Percentiles rank a stretch among this genome's conserved stretches.
These are phyloP conservation scores for Fusarium domesticum DNA, from an alignment of 2,329 filamentous ascomycete species.

Conservation along the genomic window DNA sequence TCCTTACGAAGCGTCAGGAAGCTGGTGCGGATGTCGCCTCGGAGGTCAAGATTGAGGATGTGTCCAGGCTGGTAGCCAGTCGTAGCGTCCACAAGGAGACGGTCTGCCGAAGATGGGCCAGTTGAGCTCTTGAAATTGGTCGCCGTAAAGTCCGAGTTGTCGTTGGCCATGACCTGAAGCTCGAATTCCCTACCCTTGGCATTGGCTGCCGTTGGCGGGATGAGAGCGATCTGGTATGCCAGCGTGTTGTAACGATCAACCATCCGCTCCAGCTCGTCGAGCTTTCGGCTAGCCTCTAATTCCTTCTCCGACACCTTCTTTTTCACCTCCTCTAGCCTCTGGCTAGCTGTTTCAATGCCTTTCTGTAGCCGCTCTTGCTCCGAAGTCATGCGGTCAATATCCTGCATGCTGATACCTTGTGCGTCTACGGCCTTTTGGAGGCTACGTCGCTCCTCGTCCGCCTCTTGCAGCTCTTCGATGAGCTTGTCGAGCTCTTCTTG, in stretches of 20 bases:
- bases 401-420: conserved; percentile 92
- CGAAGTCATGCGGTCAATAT: conserved; percentile 98
- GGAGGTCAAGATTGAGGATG: conserved; percentile 83
- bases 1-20: conserved; percentile 81
- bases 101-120: conserved; percentile 55
- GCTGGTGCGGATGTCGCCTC: conserved; percentile 74
- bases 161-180: conserved; percentile 76
- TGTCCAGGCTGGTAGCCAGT: conserved; percentile 89
- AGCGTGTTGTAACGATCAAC: conserved; percentile 92
- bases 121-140: conserved; percentile 51
- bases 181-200: conserved; percentile 85
- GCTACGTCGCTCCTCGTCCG: conserved; percentile 74
- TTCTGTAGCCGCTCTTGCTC: conserved; percentile 92
- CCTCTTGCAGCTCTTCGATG: conserved; percentile 69
- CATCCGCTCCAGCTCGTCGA: conserved; percentile 88
- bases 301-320: conserved; percentile 82
- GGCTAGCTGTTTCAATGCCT: conserved; percentile 72
- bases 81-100: conserved; percentile 74
- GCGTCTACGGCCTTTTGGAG: conserved; percentile 86
- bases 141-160: conserved; percentile 71
- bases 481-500: conserved; percentile 83
- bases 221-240: conserved; percentile 89
- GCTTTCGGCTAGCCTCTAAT: conserved; percentile 75
- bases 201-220: conserved; percentile 79
- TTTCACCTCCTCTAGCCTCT: conserved; percentile 81